Base-by-base conservation (phyloP, 140 eudicot species). In the Erigeron philadelphicus region DNA sequence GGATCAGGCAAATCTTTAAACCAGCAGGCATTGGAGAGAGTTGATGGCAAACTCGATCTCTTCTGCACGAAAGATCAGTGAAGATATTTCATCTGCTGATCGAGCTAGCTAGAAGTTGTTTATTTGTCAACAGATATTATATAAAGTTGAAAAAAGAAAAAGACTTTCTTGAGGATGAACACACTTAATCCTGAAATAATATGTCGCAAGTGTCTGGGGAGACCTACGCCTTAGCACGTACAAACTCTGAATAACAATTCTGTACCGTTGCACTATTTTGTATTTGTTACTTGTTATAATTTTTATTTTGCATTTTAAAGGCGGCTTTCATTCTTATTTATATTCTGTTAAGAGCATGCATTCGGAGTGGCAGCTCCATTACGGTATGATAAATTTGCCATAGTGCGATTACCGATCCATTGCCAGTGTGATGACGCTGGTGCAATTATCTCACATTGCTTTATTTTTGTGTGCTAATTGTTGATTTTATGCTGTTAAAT, bases 41-140 rank as follows among this genome's bases (percentile, higher is more conserved):
- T 7, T 31, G 5, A 31, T 21, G 25, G 25, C 25, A 21, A 21
- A 1, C 25, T 21, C 25, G 38, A 3, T 31, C 38, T 31, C 38
- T 31, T 0, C 4, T 25, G 23, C 31, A 18, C 13, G 44, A 75
- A 53, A 61, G 35, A 35, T 52, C 62, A 43, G 63, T 45, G 46
- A 76, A 76, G 41, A 62, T 52, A 62, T 15, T 50, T 31, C 35
- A 1, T 9, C 62, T 21, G 41, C 42, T 19, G 9, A 19, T 16
- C n/a, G 66, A 73, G 65, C 49, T 53, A 75, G 15, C n/a, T n/a
- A n/a, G n/a, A 58, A 38, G 15, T 38, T 64, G 72, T 53, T 53
- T 54, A 17, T n/a, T 64, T 64, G 72, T 60, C 38, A 18, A 40
- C 3, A 25, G 1, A 25, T 25, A 25, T 25, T 67, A 15, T 48